phyloP scores from a whole-genome alignment of 2,329 filamentous ascomycete species.

The Plenodomus biglobosus region DNA sequence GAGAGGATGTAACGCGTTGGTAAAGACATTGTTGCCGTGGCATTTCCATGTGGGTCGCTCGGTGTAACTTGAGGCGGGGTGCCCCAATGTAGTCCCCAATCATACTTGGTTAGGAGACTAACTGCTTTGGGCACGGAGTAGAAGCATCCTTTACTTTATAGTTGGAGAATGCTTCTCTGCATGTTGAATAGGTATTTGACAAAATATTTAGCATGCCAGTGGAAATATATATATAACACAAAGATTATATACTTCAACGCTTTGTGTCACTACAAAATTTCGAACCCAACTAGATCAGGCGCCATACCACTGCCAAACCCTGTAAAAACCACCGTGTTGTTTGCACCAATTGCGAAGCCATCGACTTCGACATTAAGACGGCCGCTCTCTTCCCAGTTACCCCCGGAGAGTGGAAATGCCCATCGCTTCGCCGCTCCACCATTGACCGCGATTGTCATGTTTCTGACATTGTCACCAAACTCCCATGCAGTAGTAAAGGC shows the following conservation, averaged over 20 bases:
- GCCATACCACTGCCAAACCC: slow-evolving; percentile 18
- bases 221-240: too few species aligned
- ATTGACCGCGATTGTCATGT: slow-evolving; percentile 45
- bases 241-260: neutral
- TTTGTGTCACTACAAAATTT: slow-evolving; percentile 17
- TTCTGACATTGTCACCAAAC: slow-evolving; percentile 40
- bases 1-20: too few species aligned
- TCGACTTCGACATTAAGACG: slow-evolving; percentile 29
- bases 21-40: too few species aligned
- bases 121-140: too few species aligned
- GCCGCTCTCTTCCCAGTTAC: slow-evolving; percentile 42
- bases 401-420: slow-evolving; percentile 45
- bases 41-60: neutral
- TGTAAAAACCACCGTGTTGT: slow-evolving; percentile 26
- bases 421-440: slow-evolving; percentile 39
- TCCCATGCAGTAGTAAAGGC: slow-evolving; percentile 41
- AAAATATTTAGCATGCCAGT: too few species aligned
- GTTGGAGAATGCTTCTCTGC: too few species aligned
- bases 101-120: too few species aligned
- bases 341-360: slow-evolving; percentile 27
- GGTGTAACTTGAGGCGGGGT: neutral
- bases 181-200: too few species aligned
- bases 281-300: slow-evolving; percentile 37
- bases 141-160: too few species aligned
- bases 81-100: too few species aligned